These are phyloP conservation scores for Coemansia sp. DNA, from an alignment of 192 early-diverging fungal genomes.

Conservation along the genomic window DNA sequence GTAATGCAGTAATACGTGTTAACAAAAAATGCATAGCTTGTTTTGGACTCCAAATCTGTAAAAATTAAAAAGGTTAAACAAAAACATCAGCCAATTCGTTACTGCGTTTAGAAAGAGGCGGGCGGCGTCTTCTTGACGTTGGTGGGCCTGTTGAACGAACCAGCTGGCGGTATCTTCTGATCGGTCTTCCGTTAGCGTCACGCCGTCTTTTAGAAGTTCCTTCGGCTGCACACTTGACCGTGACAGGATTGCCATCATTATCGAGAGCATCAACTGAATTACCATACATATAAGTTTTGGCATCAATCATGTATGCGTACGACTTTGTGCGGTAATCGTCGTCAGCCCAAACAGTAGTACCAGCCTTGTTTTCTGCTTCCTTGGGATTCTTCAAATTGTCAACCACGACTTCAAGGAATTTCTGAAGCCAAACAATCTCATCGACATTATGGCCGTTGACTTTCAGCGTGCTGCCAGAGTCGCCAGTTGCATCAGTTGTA, in stretches of 20 bases:
- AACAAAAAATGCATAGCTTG: too few species aligned
- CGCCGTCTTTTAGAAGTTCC: slow-evolving; percentile 1
- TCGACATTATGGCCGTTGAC: slow-evolving; percentile 36
- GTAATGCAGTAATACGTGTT: too few species aligned
- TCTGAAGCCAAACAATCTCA: slow-evolving; percentile 48
- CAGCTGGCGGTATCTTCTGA: slow-evolving; percentile 14
- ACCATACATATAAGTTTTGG: slow-evolving; percentile 28
- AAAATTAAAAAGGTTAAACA: not conserved
- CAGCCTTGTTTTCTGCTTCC: slow-evolving; percentile 28
- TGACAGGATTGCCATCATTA: slow-evolving; percentile 27
- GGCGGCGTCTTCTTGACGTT: slow-evolving; percentile 10
- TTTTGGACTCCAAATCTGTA: not conserved
- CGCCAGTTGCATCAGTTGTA: slow-evolving; percentile 11
- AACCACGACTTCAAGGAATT: slow-evolving; percentile 48
- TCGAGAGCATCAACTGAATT: slow-evolving; percentile 41
- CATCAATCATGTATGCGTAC: slow-evolving; percentile 39
- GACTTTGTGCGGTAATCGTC: slow-evolving; percentile 52
- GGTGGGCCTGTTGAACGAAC: not conserved
- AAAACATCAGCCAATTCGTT: not conserved
- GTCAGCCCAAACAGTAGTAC: slow-evolving; percentile 42
- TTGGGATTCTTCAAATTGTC: slow-evolving; percentile 45
- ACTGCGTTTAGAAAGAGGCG: not conserved
- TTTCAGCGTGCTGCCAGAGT: slow-evolving; percentile 35
- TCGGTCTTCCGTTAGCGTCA: slow-evolving; percentile 11
- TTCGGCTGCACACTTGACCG: slow-evolving; percentile 8